Evolutionary conservation across 2,329 filamentous ascomycete genomes (phyloP).

Genomic region (Exophiala spinifera): DNA sequence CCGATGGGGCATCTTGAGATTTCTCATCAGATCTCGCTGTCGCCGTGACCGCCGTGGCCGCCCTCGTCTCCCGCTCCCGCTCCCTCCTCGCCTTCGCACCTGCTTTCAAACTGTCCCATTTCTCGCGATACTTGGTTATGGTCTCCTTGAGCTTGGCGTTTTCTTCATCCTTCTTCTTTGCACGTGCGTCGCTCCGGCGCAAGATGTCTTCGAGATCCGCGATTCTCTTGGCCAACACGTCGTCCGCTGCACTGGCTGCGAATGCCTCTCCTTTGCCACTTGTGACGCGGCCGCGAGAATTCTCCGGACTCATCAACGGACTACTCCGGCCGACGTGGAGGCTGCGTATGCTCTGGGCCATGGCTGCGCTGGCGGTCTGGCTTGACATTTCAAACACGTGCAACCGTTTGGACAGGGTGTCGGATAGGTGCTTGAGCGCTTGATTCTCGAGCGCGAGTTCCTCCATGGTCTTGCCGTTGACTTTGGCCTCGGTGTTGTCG

Average conservation of each 20-base stretch:
- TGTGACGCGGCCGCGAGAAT: slow-evolving; percentile 28
- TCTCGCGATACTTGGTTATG: slow-evolving; percentile 57
- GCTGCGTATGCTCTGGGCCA: slow-evolving; percentile 72
- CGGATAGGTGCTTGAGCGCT: slow-evolving; percentile 77
- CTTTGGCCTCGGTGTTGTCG: slow-evolving; percentile 15
- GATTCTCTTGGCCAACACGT: slow-evolving; percentile 50
- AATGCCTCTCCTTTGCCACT: slow-evolving; percentile 8
- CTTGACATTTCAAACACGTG: slow-evolving; percentile 90
- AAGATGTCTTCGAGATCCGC: slow-evolving; percentile 68
- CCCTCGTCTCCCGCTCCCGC: slow-evolving; percentile 18
- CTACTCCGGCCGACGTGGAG: slow-evolving; percentile 39
- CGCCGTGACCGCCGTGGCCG: slow-evolving; percentile 3
- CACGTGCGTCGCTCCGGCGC: slow-evolving; percentile 55
- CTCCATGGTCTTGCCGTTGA: slow-evolving; percentile 66
- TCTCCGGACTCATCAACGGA: slow-evolving; percentile 23
- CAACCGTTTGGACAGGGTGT: slow-evolving; percentile 82
- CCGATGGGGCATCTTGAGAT: not conserved
- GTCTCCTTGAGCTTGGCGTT: slow-evolving; percentile 58
- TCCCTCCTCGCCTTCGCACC: slow-evolving; percentile 52
- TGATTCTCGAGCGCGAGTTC: slow-evolving; percentile 87
- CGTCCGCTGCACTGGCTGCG: slow-evolving; percentile 41
- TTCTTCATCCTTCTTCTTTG: slow-evolving; percentile 60
- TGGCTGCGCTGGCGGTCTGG: slow-evolving; percentile 78
- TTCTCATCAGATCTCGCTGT: slow-evolving; percentile 1
- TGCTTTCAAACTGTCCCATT: slow-evolving; percentile 68